These are phyloP conservation scores for Sporopachydermia lactativora DNA, from an alignment of 805 yeast species.

Conservation along the genomic window DNA sequence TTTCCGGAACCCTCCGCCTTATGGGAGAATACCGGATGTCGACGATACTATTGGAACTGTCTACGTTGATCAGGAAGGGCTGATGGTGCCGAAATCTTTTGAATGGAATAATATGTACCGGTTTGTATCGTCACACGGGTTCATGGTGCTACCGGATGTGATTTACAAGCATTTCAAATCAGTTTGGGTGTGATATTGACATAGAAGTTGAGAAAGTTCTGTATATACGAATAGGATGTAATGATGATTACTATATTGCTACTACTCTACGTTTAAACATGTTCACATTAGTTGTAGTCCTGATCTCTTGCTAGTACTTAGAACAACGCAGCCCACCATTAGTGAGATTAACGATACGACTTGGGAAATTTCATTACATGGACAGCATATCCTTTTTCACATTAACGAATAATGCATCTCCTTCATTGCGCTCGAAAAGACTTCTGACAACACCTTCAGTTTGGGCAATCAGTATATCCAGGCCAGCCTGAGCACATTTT, in stretches of 20 bases:
- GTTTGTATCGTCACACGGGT: slow-evolving; percentile 33
- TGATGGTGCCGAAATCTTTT: slow-evolving; percentile 39
- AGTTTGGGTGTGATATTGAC: slow-evolving; percentile 15
- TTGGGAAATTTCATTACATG: not conserved
- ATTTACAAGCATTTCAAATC: slow-evolving; percentile 26
- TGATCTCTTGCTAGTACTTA: no score
- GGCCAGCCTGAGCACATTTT: slow-evolving; percentile 27
- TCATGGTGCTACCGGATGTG: slow-evolving; percentile 37
- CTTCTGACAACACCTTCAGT: slow-evolving; percentile 23
- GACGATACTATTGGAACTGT: slow-evolving; percentile 64
- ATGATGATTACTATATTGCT: slow-evolving; percentile 5
- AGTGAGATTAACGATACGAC: no score
- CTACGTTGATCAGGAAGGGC: slow-evolving; percentile 38
- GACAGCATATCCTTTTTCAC: slow-evolving; percentile 31
- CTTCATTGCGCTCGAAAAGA: slow-evolving; percentile 18
- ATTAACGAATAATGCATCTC: slow-evolving; percentile 26
- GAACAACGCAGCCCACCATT: no score
- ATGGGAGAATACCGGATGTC: slow-evolving; percentile 54
- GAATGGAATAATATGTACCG: slow-evolving; percentile 49
- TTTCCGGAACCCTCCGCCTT: slow-evolving; percentile 46
- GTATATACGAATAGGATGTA: slow-evolving; percentile 1
- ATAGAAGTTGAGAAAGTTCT: not conserved
- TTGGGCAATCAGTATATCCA: slow-evolving; percentile 30
- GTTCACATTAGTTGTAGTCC: no score
- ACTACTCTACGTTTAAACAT: no score